Evolutionary conservation across 768 basidiomycete species (phyloP), one percentile per base, ranked within the genome.

Genomic region (Mycena galopus): DNA sequence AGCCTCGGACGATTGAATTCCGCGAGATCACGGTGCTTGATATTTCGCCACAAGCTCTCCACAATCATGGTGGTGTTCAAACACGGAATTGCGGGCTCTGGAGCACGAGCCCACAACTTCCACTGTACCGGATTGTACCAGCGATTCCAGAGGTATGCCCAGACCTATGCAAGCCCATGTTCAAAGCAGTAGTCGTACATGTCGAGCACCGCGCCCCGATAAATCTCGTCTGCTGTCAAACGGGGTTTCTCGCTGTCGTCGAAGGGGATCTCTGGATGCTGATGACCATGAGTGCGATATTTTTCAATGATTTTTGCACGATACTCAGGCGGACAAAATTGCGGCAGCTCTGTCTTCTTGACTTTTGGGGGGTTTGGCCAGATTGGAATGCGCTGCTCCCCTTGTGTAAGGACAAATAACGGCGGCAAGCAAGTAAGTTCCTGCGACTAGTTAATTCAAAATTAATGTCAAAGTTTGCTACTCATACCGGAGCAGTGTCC

Each of bases 41-140:
- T 71, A 60, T 70, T n/a, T 5, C 64, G 53, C 79, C 77, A 78
- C 30, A 76, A 25, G 35, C 77, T 76, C 64, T 80, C 77, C 12
- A 77, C 75, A 56, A 77, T 72, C 79, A 80, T 80, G 5, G 77
- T 80, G 9, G 78, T 79, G 19, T 80, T 75, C 16, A 65, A 9
- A 4, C 50, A 35, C 0, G 64, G 64, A 55, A 65, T 65, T 7
- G 64, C 64, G 0, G 7, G 77, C 75, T 19, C 16, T 8, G 44
- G 8, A 5, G 44, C 44, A 5, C n/a, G 19, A 6, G n/a, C 44
- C 44, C 44, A 47, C 19, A 47, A 19, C n/a, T 16, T 16, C 44
- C 44, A 47, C n/a, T 47, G 44, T n/a, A 19, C 7, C 9, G 44
- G 44, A 8, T 8, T n/a, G n/a, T 47, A 47, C 44, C 44, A 47